Conservation (phyloP, 2,329 filamentous ascomycete genomes). For the Graphiopsis chlorocephala region DNA sequence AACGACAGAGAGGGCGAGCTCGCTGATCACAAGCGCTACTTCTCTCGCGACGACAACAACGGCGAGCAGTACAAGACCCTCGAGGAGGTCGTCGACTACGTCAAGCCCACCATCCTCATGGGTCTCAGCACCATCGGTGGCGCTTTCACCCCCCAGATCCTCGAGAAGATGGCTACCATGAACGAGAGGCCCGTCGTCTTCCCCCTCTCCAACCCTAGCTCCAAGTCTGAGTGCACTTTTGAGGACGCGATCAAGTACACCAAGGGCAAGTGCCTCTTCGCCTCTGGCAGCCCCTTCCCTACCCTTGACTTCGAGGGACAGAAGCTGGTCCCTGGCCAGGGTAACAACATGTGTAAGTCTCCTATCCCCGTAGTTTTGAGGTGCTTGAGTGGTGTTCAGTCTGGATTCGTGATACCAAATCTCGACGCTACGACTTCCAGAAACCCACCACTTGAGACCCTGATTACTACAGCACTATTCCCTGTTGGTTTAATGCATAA, state of each 20-base stretch:
- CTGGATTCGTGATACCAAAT: background rate
- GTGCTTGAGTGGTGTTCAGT: background rate
- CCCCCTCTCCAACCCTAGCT: conserved; percentile 92
- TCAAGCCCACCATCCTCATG: conserved; percentile 91
- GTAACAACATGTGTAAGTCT: conserved; percentile 60
- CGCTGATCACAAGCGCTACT: conserved; percentile 76
- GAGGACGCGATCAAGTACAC: conserved; percentile 90
- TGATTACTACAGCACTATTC: background rate
- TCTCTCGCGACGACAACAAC: conserved; percentile 63
- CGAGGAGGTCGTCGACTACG: conserved; percentile 88
- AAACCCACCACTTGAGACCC: background rate
- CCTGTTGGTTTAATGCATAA: background rate
- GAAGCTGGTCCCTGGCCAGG: conserved; percentile 53
- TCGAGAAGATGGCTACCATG: conserved; percentile 58
- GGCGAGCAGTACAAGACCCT: conserved; percentile 71
- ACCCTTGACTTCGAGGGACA: conserved; percentile 53
- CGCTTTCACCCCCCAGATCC: conserved; percentile 84
- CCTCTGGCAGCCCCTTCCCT: conserved; percentile 89
- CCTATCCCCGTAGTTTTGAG: background rate
- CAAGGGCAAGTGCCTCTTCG: conserved; percentile 87
- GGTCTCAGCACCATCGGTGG: conserved; percentile 93
- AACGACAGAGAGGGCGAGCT: conserved; percentile 89
- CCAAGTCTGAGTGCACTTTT: conserved; percentile 96
- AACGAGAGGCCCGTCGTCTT: conserved; percentile 76
- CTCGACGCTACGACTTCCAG: background rate